Conservation (phyloP, 2,329 filamentous ascomycete species). For the Trichophyton rubrum region DNA sequence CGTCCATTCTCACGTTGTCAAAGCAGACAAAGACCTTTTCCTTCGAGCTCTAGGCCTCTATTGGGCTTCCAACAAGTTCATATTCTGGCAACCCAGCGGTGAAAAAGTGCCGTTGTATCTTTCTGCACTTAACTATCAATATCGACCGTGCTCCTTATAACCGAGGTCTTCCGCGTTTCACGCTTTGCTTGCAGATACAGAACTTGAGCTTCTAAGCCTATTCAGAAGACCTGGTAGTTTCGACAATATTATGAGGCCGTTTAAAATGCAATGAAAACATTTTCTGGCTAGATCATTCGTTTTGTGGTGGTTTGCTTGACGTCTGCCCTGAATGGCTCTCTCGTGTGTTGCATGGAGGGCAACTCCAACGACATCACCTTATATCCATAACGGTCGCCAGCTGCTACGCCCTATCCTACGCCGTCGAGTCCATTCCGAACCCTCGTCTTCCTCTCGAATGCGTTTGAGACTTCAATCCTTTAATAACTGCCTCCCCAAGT, state of each 20-base stretch:
- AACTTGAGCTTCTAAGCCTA: background rate
- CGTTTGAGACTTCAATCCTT: conserved; percentile 25
- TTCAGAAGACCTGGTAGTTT: background rate
- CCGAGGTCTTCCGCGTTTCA: background rate
- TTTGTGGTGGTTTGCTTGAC: background rate
- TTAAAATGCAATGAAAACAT: background rate
- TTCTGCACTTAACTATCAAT: background rate
- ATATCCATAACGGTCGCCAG: background rate
- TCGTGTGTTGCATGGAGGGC: background rate
- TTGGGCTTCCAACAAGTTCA: background rate
- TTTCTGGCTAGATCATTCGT: background rate
- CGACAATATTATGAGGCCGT: background rate
- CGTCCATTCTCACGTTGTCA: background rate
- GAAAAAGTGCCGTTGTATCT: background rate
- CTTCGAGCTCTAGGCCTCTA: background rate
- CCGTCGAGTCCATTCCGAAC: conserved; percentile 5
- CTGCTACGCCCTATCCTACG: background rate
- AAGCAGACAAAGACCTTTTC: background rate
- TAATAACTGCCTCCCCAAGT: conserved; percentile 46
- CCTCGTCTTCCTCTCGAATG: background rate
- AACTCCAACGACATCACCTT: background rate
- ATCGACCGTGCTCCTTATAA: too few species aligned
- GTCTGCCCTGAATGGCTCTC: background rate
- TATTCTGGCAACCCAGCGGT: background rate
- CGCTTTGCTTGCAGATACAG: background rate